Base-by-base conservation (phyloP, 2,329 filamentous ascomycete species). In the Fusarium armeniacum region DNA sequence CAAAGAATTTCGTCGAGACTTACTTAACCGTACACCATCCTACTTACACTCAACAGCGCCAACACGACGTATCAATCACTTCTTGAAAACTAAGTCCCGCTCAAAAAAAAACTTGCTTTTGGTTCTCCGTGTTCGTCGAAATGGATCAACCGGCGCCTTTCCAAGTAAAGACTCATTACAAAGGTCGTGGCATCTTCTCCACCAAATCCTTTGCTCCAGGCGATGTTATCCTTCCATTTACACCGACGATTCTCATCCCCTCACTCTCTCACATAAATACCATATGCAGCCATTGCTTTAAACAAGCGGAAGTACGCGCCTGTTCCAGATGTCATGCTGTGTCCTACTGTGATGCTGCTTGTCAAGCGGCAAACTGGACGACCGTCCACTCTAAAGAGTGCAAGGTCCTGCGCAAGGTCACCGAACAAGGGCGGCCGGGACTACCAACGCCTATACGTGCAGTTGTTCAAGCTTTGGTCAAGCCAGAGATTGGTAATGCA, bases 391-490 rank as follows among this genome's bases (percentile, higher is more conserved):
- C 82, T 70, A 77, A 77, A 46, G 88, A 90, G 78, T 90, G 88
- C 79, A 81, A 79, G 49, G 80, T 84, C 22, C 78, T 83, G 22
- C 75, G 74, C 46, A 74, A 76, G 45, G 73, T 78, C 9, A 71
- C 70, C 41, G 65, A 71, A 28, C 57, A 75, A 65, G 67, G 70
- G 62, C 46, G 65, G 38, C 60, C 74, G 71, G 70, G 68, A 7
- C 58, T 89, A 58, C 88, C 88, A 1, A 89, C 88, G 1, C 83
- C 85, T 0, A 84, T 87, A 26, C 80, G 87, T 32, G 85, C 85
- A 3, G 77, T 88, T 16, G 75, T 89, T 45, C 85, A 86, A 76
- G 77, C 85, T 5, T 76, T 89, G 49, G 65, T 87, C 41, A 78
- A 80, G 63, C 70, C 71, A 6, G 77, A 80, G 11, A 72, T 76